Evolutionary conservation across 2,329 filamentous ascomycete species (phyloP).

Genomic region (Colletotrichum sp.): DNA sequence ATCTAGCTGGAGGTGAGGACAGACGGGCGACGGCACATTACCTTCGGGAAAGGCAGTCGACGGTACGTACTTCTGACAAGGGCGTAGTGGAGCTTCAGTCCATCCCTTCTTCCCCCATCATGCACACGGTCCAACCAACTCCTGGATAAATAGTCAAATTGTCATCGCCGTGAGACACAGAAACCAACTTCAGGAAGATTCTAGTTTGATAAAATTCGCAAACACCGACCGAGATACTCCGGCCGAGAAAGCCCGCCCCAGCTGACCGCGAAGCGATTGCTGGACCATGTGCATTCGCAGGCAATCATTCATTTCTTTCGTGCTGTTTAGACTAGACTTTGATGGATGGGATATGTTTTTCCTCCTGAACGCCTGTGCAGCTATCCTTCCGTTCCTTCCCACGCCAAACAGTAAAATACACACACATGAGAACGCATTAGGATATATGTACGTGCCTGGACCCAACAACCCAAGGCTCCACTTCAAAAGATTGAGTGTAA

Average conservation of each 20-base stretch:
- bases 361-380: conserved; percentile 17
- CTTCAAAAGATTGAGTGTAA: background rate
- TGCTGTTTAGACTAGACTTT: background rate
- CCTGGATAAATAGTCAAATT: background rate
- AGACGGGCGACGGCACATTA: background rate
- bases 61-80: background rate
- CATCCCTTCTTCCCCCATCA: background rate
- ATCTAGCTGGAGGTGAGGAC: background rate
- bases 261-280: background rate
- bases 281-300: background rate
- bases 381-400: conserved; percentile 13
- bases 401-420: conserved; percentile 13
- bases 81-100: background rate
- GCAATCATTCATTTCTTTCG: background rate
- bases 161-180: background rate
- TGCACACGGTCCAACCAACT: background rate
- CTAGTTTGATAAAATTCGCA: background rate
- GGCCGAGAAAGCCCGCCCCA: background rate
- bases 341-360: conserved; percentile 4
- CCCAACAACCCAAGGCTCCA: background rate
- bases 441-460: conserved; percentile 5
- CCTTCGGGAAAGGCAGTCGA: background rate
- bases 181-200: background rate
- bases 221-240: background rate
- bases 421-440: background rate